Conservation (phyloP, 768 basidiomycete genomes). For the Termitomyces titanicus region DNA sequence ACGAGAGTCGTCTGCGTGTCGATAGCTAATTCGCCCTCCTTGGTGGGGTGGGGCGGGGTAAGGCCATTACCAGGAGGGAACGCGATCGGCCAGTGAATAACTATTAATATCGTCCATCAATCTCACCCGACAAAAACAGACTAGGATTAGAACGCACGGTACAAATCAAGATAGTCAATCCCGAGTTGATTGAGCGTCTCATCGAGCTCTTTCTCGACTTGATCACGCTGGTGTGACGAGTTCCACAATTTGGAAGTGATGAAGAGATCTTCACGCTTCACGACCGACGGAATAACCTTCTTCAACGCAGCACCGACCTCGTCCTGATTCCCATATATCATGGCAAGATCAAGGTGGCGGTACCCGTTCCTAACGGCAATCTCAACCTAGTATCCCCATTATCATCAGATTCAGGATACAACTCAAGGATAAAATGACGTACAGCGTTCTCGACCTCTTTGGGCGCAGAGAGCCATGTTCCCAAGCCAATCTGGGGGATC, state of each 20-base stretch:
- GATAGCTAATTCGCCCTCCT: conserved; percentile 44
- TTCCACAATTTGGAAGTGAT: conserved; percentile 88
- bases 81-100: conserved; percentile 78
- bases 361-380: conserved; percentile 74
- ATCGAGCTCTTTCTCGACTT: conserved; percentile 72
- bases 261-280: conserved; percentile 77
- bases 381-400: conserved; percentile 53
- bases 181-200: conserved; percentile 73
- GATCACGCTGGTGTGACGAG: conserved; percentile 57
- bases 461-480: conserved; percentile 77
- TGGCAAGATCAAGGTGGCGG: conserved; percentile 82
- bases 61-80: conserved; percentile 58
- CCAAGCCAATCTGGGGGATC: conserved; percentile 78
- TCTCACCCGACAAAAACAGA: background rate
- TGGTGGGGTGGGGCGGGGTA: conserved; percentile 46
- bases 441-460: conserved; percentile 75
- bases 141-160: conserved; percentile 46
- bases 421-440: conserved; percentile 15
- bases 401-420: conserved; percentile 1
- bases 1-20: conserved; percentile 59
- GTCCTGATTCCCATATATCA: conserved; percentile 76
- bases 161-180: conserved; percentile 76
- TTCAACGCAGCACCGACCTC: conserved; percentile 74
- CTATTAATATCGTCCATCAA: conserved; percentile 28
- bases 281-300: conserved; percentile 73